A percentile compares a stretch with the other conserved stretches of the same genome.
Conservation (phyloP, 2,329 filamentous ascomycete species). For the Phyllosticta citrichinensis region DNA sequence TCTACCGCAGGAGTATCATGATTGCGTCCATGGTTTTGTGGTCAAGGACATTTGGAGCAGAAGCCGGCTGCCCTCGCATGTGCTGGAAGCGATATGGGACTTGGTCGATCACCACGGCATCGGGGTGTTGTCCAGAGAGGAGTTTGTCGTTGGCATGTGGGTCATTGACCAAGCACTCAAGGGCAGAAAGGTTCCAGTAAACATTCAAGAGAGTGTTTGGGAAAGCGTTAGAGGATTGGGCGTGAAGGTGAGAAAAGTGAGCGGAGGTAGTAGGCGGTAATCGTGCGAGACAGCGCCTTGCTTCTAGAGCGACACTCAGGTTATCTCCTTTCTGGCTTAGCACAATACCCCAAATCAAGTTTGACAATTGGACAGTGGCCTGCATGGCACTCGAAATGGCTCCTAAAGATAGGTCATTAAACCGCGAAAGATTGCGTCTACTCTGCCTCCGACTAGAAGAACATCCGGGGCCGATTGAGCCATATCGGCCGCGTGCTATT, state of each 20-base stretch:
- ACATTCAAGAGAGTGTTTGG: constrained; percentile 68
- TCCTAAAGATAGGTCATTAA: too few species aligned
- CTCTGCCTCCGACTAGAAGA: too few species aligned
- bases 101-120: constrained; percentile 51
- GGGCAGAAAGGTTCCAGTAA: constrained; percentile 64
- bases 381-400: too few species aligned
- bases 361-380: too few species aligned
- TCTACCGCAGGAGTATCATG: constrained; percentile 15
- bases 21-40: constrained; percentile 54
- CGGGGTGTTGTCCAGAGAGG: constrained; percentile 52
- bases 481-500: too few species aligned
- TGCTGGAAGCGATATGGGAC: constrained; percentile 67
- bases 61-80: constrained; percentile 55
- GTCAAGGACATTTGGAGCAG: constrained; percentile 67
- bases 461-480: too few species aligned
- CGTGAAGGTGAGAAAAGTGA: constrained; percentile 19
- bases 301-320: too few species aligned
- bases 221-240: constrained; percentile 48
- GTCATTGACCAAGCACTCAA: constrained; percentile 71
- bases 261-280: not conserved
- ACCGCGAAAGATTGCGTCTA: too few species aligned
- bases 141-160: constrained; percentile 80
- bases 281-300: too few species aligned
- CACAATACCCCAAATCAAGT: too few species aligned
- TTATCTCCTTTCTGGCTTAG: too few species aligned